Evolutionary conservation across 164 flowering plant species (phyloP).

Genomic region (Vitis rupestris): DNA sequence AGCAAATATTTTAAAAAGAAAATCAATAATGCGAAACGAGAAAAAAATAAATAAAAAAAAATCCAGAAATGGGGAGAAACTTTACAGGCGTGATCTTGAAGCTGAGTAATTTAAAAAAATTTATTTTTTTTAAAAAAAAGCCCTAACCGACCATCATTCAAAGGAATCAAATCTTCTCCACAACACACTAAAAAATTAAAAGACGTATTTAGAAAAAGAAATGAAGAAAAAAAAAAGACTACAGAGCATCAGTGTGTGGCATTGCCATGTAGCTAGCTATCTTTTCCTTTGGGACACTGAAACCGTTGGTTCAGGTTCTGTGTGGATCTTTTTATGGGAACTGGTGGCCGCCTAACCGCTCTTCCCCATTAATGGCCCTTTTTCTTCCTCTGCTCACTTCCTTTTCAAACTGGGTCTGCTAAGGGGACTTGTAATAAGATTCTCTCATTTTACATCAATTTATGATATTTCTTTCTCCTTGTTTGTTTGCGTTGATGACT

Average conservation of each 20-base stretch:
- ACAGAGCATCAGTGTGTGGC: background rate
- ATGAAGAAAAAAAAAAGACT: background rate
- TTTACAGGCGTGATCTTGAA: slow-evolving; percentile 35
- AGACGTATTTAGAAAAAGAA: background rate
- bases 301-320: slow-evolving; percentile 12
- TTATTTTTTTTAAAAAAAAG: slow-evolving; percentile 7
- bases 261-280: background rate
- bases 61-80: slow-evolving; percentile 6
- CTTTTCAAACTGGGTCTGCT: too few relatives aligned
- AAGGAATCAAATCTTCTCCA: slow-evolving; percentile 16
- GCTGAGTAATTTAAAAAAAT: slow-evolving; percentile 4
- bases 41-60: too few relatives aligned
- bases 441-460: too few relatives aligned
- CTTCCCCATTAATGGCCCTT: too few relatives aligned
- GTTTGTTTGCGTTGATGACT: too few relatives aligned
- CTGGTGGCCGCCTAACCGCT: too few relatives aligned
- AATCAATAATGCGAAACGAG: slow-evolving; percentile 3
- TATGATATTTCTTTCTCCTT: too few relatives aligned
- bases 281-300: slow-evolving; percentile 14
- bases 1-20: background rate
- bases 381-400: too few relatives aligned
- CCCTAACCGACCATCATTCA: slow-evolving; percentile 25
- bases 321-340: background rate
- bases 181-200: too few relatives aligned
- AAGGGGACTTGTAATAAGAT: too few relatives aligned